These are phyloP conservation scores for Colletotrichum falcatum DNA, from an alignment of 2,329 filamentous ascomycete species.

Conservation along the genomic window DNA sequence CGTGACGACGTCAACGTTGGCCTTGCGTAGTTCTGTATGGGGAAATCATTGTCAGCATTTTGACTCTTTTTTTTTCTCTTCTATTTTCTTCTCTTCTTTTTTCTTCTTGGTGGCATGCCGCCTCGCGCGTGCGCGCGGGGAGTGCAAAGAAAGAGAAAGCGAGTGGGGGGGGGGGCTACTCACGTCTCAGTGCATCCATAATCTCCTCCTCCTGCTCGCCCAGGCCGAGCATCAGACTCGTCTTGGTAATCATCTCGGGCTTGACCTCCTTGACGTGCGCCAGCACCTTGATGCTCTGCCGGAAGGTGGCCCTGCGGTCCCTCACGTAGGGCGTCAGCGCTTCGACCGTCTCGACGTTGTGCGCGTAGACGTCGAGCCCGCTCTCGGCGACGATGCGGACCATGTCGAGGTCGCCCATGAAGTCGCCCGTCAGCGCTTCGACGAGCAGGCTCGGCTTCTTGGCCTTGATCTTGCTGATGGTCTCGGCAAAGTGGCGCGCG, in stretches of 20 bases:
- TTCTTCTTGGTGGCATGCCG: background rate
- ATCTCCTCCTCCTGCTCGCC: conserved; percentile 93
- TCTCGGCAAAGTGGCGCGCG: conserved; percentile 90
- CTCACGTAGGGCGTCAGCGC: conserved; percentile 89
- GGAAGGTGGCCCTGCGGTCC: conserved; percentile 89
- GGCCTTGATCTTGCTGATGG: conserved; percentile 91
- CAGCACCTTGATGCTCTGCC: conserved; percentile 85
- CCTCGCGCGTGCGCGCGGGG: too few species aligned
- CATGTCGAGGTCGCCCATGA: conserved; percentile 86
- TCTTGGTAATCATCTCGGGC: conserved; percentile 93
- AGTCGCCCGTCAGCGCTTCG: conserved; percentile 90
- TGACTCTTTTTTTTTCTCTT: too few species aligned
- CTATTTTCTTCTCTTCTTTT: too few species aligned
- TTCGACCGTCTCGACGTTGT: conserved; percentile 97
- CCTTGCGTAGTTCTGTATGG: conserved; percentile 69
- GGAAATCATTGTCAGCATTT: background rate
- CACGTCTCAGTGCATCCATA: conserved; percentile 79
- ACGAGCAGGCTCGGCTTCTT: conserved; percentile 83
- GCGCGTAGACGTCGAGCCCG: conserved; percentile 94
- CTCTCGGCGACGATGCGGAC: conserved; percentile 85
- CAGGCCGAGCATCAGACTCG: conserved; percentile 94
- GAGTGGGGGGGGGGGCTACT: conserved; percentile 44
- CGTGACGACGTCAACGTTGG: conserved; percentile 92
- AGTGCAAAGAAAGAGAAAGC: too few species aligned
- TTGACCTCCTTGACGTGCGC: conserved; percentile 81